Base-by-base conservation (phyloP, 1,284 basidiomycete genomes). In the Puccinia novopanici region DNA sequence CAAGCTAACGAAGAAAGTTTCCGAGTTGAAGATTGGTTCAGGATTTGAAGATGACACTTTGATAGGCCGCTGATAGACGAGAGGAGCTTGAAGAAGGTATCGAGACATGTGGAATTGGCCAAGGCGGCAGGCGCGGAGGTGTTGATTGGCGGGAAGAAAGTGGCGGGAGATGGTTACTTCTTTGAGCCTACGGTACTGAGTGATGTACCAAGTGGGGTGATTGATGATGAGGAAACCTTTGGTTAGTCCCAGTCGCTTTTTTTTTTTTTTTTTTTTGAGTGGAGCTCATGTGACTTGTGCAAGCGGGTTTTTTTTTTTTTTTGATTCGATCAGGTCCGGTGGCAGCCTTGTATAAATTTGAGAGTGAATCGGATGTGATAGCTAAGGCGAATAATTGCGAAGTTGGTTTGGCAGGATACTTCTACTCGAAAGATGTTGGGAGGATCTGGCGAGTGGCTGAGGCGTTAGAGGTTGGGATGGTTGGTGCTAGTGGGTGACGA, bases 371-470 rank as follows among this genome's bases (percentile, higher is more conserved):
- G 72, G 92, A 98, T 85, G 95, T 95, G 3, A 88, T 99, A 81
- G 89, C 89, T 84, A 87, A 92, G 79, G 95, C 96, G 45, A 99
- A 99, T 86, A 87, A 91, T 83, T 89, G 92, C 0, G 90, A 92
- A 34, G 91, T 93, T 65, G 97, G 97, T 0, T 89, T 99, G 24
- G 95, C 95, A 6, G 94, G 92, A 55, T 84, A 81, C 45, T 95
- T 98, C 88, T 98, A 91, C 88, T 94, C 93, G 63, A 88, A 92
- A 81, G 95, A 99, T 86, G 88, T 96, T 2, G 92, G 93, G 9
- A 88, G 95, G 42, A 92, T 94, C 80, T 98, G 94, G 93, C 90
- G 96, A 65, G 95, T 99, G n/a, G 94, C 95, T n/a, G 96, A 98
- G 87, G 92, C 90, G 81, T 88, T 99, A 65, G 93, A 99, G 86